Base-by-base conservation (phyloP, 768 basidiomycete species). In the Crepidotus variabilis region DNA sequence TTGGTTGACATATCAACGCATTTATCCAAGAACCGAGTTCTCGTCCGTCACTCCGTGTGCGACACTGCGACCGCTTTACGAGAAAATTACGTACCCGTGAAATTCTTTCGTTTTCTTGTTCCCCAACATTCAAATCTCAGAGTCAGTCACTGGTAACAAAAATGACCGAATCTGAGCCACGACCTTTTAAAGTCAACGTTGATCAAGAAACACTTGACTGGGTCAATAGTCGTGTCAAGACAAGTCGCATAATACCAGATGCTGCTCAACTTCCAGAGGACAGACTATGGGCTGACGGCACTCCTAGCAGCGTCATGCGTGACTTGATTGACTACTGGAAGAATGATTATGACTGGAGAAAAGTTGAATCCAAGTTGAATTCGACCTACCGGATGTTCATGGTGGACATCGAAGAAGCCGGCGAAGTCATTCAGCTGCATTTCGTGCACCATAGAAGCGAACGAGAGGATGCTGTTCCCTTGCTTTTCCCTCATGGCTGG, bases 401-500 rank as follows among this genome's bases (percentile, higher is more conserved):
- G 1, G 65, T 72, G n/a, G 77, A 81, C 51, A 72, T 84, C 47
- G 65, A 72, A 6, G 77, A 81, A 34, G 74, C 67, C 2, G 74
- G 73, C 51, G 80, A 73, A 13, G 63, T 69, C 4, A 67, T 84
- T 45, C 77, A 80, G 34, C 67, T 83, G 5, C 83, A 85, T 58
- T 84, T 79, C 57, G 74, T 82, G 1, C 82, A 83, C 63, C 71
- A 79, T 58, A 71, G 68, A 58, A 81, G 81, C 61, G 58, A 59
- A 20, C 51, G 65, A 2, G 39, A 55, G 0, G 67, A 73, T 43
- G 80, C 82, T 0, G 73, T 83, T 22, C 81, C 83, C 1, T 66
- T 85, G 18, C 66, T 84, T n/a, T 82, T 79, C 61, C 72, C 78
- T 11, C 83, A 85, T 59, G 83, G 83, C 4, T 84, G 83, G 74